These are phyloP conservation scores for Pyrenopolyporus hunteri DNA, from an alignment of 495 filamentous ascomycete genomes.

Conservation along the genomic window DNA sequence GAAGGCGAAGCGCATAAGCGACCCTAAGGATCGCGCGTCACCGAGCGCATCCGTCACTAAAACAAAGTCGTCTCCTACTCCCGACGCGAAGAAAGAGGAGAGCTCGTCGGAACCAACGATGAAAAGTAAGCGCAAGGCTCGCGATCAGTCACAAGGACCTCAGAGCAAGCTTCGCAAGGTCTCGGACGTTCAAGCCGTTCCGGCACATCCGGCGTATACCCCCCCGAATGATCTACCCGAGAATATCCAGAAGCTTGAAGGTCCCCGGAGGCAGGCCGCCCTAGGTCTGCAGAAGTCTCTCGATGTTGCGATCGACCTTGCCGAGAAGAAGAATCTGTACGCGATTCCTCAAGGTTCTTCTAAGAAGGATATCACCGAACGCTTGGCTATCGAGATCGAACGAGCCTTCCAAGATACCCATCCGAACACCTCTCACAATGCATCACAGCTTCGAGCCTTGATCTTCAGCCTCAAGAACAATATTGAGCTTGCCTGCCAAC, in stretches of 20 bases:
- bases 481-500: constrained; percentile 71
- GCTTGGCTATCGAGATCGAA: constrained; percentile 72
- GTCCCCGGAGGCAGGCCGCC: constrained; percentile 50
- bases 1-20: constrained; percentile 56
- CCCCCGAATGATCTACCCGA: constrained; percentile 47
- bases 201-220: constrained; percentile 43
- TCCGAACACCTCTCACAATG: constrained; percentile 48
- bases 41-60: constrained; percentile 41
- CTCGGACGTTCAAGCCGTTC: constrained; percentile 49
- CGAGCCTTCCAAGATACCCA: constrained; percentile 58
- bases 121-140: constrained; percentile 47
- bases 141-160: constrained; percentile 45
- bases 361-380: constrained; percentile 48
- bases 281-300: constrained; percentile 54
- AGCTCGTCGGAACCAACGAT: constrained; percentile 38
- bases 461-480: constrained; percentile 88
- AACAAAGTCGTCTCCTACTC: constrained; percentile 49
- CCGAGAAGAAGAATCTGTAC: constrained; percentile 52
- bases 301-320: constrained; percentile 43
- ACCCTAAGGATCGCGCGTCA: constrained; percentile 54
- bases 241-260: constrained; percentile 50
- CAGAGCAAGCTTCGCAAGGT: constrained; percentile 60
- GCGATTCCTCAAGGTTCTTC: constrained; percentile 44
- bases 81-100: constrained; percentile 51
- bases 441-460: constrained; percentile 60